A percentile compares a stretch with the other conserved stretches of the same genome.
Conservation (phyloP, 2,329 filamentous ascomycete genomes). For the Zasmidium angulare region DNA sequence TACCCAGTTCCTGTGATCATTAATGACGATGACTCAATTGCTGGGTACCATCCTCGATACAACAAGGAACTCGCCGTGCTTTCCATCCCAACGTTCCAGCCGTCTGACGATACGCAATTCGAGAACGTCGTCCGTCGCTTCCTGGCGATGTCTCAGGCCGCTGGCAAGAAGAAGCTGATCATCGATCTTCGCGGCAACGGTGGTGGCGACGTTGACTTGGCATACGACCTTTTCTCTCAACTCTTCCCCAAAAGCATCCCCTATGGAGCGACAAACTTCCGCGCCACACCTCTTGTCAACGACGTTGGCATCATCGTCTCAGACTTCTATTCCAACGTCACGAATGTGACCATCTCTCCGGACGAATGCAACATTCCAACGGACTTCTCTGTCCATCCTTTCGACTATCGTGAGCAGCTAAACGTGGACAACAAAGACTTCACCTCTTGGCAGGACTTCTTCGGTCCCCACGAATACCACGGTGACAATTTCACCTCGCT, state of each 20-base stretch:
- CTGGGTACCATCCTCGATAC: slow-evolving; percentile 48
- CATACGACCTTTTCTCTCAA: slow-evolving; percentile 51
- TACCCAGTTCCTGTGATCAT: slow-evolving; percentile 1
- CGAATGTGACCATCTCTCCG: background rate
- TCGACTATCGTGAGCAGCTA: slow-evolving; percentile 34
- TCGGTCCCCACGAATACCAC: slow-evolving; percentile 31
- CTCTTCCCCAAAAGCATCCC: slow-evolving; percentile 54
- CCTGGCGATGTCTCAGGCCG: slow-evolving; percentile 41
- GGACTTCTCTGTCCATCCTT: slow-evolving; percentile 21
- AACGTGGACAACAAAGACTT: slow-evolving; percentile 31
- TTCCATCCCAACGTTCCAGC: slow-evolving; percentile 43
- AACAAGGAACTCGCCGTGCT: slow-evolving; percentile 49
- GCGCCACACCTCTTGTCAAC: slow-evolving; percentile 44
- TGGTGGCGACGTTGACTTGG: slow-evolving; percentile 52
- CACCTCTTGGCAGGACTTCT: slow-evolving; percentile 37
- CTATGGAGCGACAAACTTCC: slow-evolving; percentile 43
- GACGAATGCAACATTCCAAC: background rate
- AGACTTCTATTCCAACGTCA: slow-evolving; percentile 4
- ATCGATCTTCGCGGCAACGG: slow-evolving; percentile 64
- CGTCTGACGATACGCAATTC: slow-evolving; percentile 19
- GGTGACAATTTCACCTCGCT: slow-evolving; percentile 37
- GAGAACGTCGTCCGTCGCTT: slow-evolving; percentile 31
- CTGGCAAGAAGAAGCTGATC: slow-evolving; percentile 61
- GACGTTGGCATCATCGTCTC: slow-evolving; percentile 34
- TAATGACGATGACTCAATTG: slow-evolving; percentile 12